These are phyloP conservation scores for Cordia subcordata DNA, from an alignment of 257 asterid genomes.

Conservation along the genomic window DNA sequence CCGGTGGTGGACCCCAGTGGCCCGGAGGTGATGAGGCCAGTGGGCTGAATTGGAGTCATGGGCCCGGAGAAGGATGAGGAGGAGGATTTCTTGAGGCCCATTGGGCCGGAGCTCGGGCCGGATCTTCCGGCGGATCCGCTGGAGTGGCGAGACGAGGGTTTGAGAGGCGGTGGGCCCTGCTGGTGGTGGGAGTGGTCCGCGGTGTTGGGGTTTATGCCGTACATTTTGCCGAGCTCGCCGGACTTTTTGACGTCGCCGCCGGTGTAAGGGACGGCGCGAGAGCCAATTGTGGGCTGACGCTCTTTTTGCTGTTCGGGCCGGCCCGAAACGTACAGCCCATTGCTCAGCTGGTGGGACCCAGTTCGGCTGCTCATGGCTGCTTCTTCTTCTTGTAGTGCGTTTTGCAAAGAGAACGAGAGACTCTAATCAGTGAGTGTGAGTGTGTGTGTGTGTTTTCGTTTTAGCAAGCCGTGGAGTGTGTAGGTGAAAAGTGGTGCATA, in stretches of 20 bases:
- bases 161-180: slow-evolving; percentile 30
- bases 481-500: neutral
- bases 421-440: neutral
- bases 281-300: slow-evolving; percentile 61
- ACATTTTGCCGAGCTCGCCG: slow-evolving; percentile 88
- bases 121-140: slow-evolving; percentile 84
- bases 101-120: slow-evolving; percentile 84
- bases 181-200: slow-evolving; percentile 39
- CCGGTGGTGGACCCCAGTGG: slow-evolving; percentile 58
- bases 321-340: slow-evolving; percentile 83
- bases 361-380: slow-evolving; percentile 61
- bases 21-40: slow-evolving; percentile 74
- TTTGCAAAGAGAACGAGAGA: neutral
- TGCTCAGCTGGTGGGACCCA: slow-evolving; percentile 90
- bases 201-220: slow-evolving; percentile 52
- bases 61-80: slow-evolving; percentile 88
- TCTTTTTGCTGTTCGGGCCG: slow-evolving; percentile 72
- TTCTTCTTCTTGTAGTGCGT: neutral
- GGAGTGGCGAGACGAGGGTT: slow-evolving; percentile 59
- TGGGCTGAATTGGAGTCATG: slow-evolving; percentile 70
- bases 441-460: neutral
- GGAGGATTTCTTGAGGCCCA: slow-evolving; percentile 41
- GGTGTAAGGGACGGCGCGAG: slow-evolving; percentile 78
- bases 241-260: slow-evolving; percentile 91
- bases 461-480: neutral